Conservation (phyloP, 257 asterid genomes). For the Solanum rostratum region DNA sequence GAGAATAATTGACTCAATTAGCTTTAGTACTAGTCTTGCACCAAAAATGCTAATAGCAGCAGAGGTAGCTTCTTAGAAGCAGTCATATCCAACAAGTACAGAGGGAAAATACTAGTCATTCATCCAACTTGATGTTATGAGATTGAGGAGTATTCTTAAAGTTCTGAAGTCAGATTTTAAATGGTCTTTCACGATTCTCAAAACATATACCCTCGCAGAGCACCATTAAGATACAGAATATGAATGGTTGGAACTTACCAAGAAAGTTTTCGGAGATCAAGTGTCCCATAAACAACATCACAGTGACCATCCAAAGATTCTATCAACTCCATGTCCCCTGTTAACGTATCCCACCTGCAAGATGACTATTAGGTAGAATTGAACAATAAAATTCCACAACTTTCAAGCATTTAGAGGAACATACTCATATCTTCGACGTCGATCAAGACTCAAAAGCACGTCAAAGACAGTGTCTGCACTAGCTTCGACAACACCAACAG, state of each 20-base stretch:
- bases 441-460: slow-evolving; percentile 60
- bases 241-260: slow-evolving; percentile 33
- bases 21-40: not conserved
- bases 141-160: not conserved
- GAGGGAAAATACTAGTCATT: not conserved
- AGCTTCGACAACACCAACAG: slow-evolving; percentile 91
- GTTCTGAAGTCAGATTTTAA: not conserved
- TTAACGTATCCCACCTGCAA: slow-evolving; percentile 93
- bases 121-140: not conserved
- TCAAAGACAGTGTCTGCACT: slow-evolving; percentile 90
- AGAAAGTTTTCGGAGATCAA: slow-evolving; percentile 63
- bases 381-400: not conserved
- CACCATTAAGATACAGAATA: not conserved
- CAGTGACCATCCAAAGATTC: slow-evolving; percentile 70
- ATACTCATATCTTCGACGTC: slow-evolving; percentile 80
- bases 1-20: not conserved
- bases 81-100: not conserved
- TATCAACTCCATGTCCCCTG: slow-evolving; percentile 85
- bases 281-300: slow-evolving; percentile 86
- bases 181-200: not conserved
- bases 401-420: slow-evolving; percentile 18
- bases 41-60: not conserved
- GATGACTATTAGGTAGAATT: slow-evolving; percentile 22
- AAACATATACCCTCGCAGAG: not conserved
- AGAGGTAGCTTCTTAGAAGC: not conserved